Base-by-base conservation (phyloP, 1,284 basidiomycete genomes). In the Neolentinus lepideus region DNA sequence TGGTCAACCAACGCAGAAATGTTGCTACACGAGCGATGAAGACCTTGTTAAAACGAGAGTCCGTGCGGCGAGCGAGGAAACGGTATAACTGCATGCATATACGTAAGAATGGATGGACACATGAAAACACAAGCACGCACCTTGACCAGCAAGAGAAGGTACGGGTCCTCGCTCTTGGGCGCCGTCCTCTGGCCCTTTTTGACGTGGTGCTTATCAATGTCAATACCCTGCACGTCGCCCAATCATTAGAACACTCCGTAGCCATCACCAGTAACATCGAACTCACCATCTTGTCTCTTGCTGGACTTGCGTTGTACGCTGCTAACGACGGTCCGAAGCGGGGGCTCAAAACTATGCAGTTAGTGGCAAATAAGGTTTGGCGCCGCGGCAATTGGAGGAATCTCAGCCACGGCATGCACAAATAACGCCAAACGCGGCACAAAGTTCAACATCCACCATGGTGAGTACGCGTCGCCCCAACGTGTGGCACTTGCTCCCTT, bases 161-260 rank as follows among this genome's bases (percentile, higher is more conserved):
- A 98, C 35, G 96, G 95, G 77, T 99, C 96, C 90, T 98, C 92
- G 73, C 93, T 96, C 83, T 93, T 93, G 74, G 96, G 96, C 63
- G 94, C 94, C 64, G 90, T 90, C 66, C 96, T 88, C 72, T 85
- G 80, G 68, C 95, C 90, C 84, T 96, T 98, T 88, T 92, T 98
- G 86, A 98, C 95, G 87, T 99, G 96, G 82, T 98, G 96, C 77
- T 83, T 80, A 73, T 84, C 82, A 77, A 98, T 88, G 78, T 99
- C 96, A 79, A 98, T 98, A 90, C 96, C 96, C 95, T 95, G 63
- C 63, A 46, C 24, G 58, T 19, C 50, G 57, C 10, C 12, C 51
- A 47, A 47, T 47, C n/a, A n/a, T 59, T 19, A 61, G 60, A 47
- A 25, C 54, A 3, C 52, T 58, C 52, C 31, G 58, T 54, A 48